These are phyloP conservation scores for Peniophora sp. DNA, from an alignment of 1,284 basidiomycete species.

Conservation along the genomic window DNA sequence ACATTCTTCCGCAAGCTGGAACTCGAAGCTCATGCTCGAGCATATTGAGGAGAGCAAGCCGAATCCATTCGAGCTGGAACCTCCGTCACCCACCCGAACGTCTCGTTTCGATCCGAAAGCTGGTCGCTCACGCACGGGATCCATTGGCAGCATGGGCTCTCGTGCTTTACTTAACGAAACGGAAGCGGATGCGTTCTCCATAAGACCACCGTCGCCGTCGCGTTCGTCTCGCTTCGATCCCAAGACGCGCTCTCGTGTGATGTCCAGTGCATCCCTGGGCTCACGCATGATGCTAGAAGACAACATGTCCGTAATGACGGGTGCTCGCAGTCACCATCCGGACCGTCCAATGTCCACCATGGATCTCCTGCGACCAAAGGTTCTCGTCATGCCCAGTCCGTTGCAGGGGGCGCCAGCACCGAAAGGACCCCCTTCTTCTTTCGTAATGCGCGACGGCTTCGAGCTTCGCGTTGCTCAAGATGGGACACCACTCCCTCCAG, in stretches of 20 bases:
- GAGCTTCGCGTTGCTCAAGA: slow-evolving; percentile 44
- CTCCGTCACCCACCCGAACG: slow-evolving; percentile 24
- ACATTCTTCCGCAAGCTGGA: slow-evolving; percentile 40
- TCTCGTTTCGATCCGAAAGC: slow-evolving; percentile 34
- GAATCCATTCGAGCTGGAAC: slow-evolving; percentile 16
- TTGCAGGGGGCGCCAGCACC: slow-evolving; percentile 45
- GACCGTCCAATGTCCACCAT: slow-evolving; percentile 55
- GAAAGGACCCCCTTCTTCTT: slow-evolving; percentile 19
- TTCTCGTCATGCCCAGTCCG: slow-evolving; percentile 81
- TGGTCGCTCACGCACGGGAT: slow-evolving; percentile 26
- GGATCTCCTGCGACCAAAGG: slow-evolving; percentile 72
- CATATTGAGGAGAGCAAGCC: slow-evolving; percentile 14
- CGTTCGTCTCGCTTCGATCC: slow-evolving; percentile 68
- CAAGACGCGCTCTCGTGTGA: slow-evolving; percentile 47
- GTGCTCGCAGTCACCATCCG: slow-evolving; percentile 23
- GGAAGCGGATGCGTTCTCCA: slow-evolving; percentile 40
- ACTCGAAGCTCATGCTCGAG: slow-evolving; percentile 33
- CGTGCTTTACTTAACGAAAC: slow-evolving; percentile 11
- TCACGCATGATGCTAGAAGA: slow-evolving; percentile 55
- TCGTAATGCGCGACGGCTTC: slow-evolving; percentile 42
- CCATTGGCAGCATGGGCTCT: slow-evolving; percentile 29
- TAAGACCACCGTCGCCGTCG: slow-evolving; percentile 49
- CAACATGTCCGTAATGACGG: slow-evolving; percentile 29
- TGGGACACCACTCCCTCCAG: slow-evolving; percentile 62
- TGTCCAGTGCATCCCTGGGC: slow-evolving; percentile 59